phyloP scores from a whole-genome alignment of 495 filamentous ascomycete species.

The Xylaria palmicola region DNA sequence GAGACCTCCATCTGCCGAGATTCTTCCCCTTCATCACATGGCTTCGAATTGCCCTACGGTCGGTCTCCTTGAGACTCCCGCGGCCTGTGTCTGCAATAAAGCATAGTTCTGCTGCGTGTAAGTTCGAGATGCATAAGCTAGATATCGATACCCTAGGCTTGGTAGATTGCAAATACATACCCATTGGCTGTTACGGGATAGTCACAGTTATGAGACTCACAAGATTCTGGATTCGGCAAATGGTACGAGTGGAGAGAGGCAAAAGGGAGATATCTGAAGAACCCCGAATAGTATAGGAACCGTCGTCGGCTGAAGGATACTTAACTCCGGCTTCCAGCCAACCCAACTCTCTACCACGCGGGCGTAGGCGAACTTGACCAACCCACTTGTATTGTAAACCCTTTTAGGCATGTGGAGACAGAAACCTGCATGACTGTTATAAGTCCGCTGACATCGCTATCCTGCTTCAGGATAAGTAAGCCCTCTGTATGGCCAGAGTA shows the following conservation, averaged over 20 bases:
- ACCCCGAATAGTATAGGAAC: background rate
- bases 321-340: too few relatives aligned
- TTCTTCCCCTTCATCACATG: slow-evolving; percentile 55
- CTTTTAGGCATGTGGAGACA: background rate
- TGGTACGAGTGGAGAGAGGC: background rate
- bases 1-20: slow-evolving; percentile 8
- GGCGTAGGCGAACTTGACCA: background rate
- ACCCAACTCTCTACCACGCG: background rate
- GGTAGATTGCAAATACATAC: background rate
- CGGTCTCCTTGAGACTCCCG: slow-evolving; percentile 27
- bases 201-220: background rate
- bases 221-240: background rate
- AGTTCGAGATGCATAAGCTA: background rate
- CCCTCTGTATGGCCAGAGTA: background rate
- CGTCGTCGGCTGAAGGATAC: too few relatives aligned
- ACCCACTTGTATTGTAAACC: background rate
- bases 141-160: background rate
- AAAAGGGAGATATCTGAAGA: background rate
- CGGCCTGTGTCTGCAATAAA: background rate
- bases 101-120: background rate
- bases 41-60: slow-evolving; percentile 46
- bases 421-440: background rate
- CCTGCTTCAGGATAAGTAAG: background rate
- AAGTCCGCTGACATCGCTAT: background rate
- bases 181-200: background rate